Evolutionary conservation across 106 monocot species (phyloP), one percentile per base, ranked within the genome.

Genomic region (Apostasia ramifera): DNA sequence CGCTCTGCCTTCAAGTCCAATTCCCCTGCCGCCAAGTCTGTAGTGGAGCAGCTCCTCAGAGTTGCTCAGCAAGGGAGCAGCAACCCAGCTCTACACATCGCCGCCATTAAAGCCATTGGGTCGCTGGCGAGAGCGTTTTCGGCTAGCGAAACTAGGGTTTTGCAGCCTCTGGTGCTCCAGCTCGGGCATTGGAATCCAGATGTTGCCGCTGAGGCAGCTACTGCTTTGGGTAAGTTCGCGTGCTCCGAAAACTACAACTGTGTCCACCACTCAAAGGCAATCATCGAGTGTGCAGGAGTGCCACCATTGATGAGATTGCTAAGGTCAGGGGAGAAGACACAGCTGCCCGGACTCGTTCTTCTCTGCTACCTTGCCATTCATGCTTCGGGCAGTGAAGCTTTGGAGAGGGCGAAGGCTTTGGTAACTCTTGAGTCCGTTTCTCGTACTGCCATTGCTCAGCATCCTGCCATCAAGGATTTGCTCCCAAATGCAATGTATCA

Each of bases 1-100:
- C 83, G 81, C 2, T 81, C 87, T 4, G 81, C 75, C 8, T 88
- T 88, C 78, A 88, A 79, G 71, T 67, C 44, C n/a, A 84, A 79
- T 66, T 81, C 88, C 26, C 81, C 88, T 5, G 84, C 84, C 0
- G 78, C 84, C 38, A 88, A 81, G 51, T 59, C 81, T 1, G 81
- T 79, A 40, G 76, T 81, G 51, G 80, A 74, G 39, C 88, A 88
- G 79, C 81, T 88, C 10, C 72, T 88, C 5, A 59, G 73, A 9
- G n/a, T 81, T 40, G 78, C 62, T 0, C 13, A 14, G 6, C 76
- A 76, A 55, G 59, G 62, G 59, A 76, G 75, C n/a, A 75, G 56
- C 65, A 73, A 53, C 49, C 59, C 71, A 0, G 43, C 64, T 10
- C 68, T 81, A 1, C 80, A 78, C 54, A 68, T 84, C 39, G 66